Conservation (phyloP, 1,284 basidiomycete species). For the Inonotus hispidus region DNA sequence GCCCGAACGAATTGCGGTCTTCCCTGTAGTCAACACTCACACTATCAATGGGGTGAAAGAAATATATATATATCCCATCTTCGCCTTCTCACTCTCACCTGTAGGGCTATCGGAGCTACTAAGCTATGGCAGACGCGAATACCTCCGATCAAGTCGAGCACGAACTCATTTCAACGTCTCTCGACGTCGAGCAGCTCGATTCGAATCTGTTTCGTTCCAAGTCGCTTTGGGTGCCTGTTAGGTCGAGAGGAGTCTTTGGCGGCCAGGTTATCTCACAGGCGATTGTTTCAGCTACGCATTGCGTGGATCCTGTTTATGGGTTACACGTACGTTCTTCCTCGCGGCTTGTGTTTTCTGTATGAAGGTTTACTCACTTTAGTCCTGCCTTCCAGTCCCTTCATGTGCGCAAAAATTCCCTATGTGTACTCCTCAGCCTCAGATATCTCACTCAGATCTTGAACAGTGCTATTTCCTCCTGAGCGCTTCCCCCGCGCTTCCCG, state of each 20-base stretch:
- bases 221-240: constrained; percentile 61
- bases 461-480: constrained; percentile 81
- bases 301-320: constrained; percentile 60
- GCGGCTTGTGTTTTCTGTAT: constrained; percentile 6
- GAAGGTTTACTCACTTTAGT: not conserved
- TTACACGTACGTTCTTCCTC: constrained; percentile 59
- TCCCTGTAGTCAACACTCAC: not conserved
- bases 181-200: constrained; percentile 79
- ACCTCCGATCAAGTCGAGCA: constrained; percentile 39
- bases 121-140: constrained; percentile 12
- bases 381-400: constrained; percentile 31
- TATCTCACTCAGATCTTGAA: not conserved
- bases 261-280: constrained; percentile 91
- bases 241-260: constrained; percentile 79
- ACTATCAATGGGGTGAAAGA: not conserved
- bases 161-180: constrained; percentile 59
- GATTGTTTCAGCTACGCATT: constrained; percentile 72
- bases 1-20: too few relatives aligned
- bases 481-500: constrained; percentile 71
- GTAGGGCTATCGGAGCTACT: not conserved
- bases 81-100: not conserved
- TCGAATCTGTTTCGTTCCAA: constrained; percentile 71
- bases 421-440: not conserved
- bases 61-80: not conserved
- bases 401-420: constrained; percentile 22